phyloP scores from a whole-genome alignment of 1,284 basidiomycete species.

The Meripilus lineatus region DNA sequence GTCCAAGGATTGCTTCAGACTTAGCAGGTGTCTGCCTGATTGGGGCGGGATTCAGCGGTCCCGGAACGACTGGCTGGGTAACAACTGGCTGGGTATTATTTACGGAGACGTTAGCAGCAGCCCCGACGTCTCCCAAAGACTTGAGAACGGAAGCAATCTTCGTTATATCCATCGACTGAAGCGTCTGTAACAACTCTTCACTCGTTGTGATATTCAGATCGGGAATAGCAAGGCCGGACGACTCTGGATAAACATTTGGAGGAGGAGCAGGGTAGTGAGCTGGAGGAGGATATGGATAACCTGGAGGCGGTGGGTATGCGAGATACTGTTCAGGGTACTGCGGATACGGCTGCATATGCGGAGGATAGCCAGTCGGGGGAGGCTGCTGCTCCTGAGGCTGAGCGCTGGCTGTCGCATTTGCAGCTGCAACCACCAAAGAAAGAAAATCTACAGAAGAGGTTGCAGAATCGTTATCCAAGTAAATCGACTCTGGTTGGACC shows the following conservation, averaged over 20 bases:
- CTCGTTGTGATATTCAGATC: constrained; percentile 56
- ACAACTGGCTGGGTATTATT: constrained; percentile 29
- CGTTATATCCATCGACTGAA: constrained; percentile 67
- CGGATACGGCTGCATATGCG: constrained; percentile 20
- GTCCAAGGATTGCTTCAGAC: constrained; percentile 28
- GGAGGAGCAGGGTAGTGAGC: constrained; percentile 22
- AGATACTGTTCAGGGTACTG: constrained; percentile 19
- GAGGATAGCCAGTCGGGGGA: constrained; percentile 11
- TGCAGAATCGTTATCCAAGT: constrained; percentile 21
- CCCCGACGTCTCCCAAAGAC: constrained; percentile 53
- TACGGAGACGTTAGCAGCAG: constrained; percentile 36
- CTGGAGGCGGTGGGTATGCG: constrained; percentile 19
- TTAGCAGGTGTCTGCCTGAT: constrained; percentile 39
- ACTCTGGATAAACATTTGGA: constrained; percentile 26
- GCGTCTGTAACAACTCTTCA: constrained; percentile 64
- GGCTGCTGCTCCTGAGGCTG: constrained; percentile 13
- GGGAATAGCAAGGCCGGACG: constrained; percentile 28
- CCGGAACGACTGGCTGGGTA: constrained; percentile 20
- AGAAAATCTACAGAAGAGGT: constrained; percentile 46
- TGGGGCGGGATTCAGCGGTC: constrained; percentile 20
- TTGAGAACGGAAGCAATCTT: constrained; percentile 64
- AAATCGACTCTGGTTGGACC: constrained; percentile 16
- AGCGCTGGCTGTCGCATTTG: constrained; percentile 22
- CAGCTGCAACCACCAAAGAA: constrained; percentile 35
- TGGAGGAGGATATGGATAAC: constrained; percentile 17